Base-by-base conservation (phyloP, 129 eudicot species). In the Artemisia annua region DNA sequence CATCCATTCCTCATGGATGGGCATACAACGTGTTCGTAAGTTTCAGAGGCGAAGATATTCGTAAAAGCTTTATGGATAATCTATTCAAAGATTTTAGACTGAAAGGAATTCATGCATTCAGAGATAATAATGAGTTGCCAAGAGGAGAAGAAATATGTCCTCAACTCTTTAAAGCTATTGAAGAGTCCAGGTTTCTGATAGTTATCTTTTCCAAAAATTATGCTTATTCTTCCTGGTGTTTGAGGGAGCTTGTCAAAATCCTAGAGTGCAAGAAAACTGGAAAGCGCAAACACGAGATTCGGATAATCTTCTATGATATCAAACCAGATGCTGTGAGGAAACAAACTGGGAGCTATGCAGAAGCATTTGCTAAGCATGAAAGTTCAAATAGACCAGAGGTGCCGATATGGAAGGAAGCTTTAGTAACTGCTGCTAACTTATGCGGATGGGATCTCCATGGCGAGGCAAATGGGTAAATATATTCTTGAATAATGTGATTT, bases 331-430 rank as follows among this genome's bases (percentile, higher is more conserved):
- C 11, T 10, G 63, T 57, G 5, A 57, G 63, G 22, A 57, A 57
- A 19, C 63, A 20, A 57, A 57, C 63, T 57, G 63, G 63, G 14
- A 57, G 63, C 63, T 57, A 57, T 57, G 63, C 32, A 9, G 63
- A 57, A 57, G 63, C 63, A 20, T 57, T 57, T 14, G 22, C 11
- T 18, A 57, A 57, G 22, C 63, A 57, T 57, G 26, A 19, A 17
- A 4, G 19, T 57, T 57, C 63, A 19, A 20, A 57, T 57, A 19
- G 32, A 57, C 7, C 63, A 57, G 63, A 57, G 22, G 32, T 20
- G 13, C 13, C 63, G 4, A 57, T 18, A 20, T 57, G 63, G 63
- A 57, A 57, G 28, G 28, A 57, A 57, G 63, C 63, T 57, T 57
- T 57, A 57, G 9, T 14, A 11, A 19, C 11, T 13, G 63, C 63